Evolutionary conservation across 2,329 filamentous ascomycete genomes (phyloP).

Genomic region (Ophiocordyceps camponoti-saundersi): DNA sequence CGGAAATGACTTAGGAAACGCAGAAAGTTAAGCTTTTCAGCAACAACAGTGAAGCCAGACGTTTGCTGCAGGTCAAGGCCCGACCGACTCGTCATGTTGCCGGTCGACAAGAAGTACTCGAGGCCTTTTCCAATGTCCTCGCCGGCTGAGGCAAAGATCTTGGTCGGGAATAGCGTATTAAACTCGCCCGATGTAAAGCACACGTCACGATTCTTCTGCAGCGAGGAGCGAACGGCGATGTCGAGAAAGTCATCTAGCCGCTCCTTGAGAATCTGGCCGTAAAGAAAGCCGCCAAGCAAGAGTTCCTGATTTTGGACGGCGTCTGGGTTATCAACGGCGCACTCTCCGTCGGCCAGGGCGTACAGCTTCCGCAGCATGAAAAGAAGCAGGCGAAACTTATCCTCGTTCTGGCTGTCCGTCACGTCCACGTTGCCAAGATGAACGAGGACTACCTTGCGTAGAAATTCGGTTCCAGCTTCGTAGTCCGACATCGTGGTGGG

Average conservation of each 20-base stretch:
- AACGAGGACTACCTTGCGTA: conserved; percentile 77
- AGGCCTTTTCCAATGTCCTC: conserved; percentile 76
- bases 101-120: conserved; percentile 93
- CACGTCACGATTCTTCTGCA: conserved; percentile 40
- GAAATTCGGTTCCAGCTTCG: conserved; percentile 78
- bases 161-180: conserved; percentile 58
- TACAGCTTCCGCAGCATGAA: conserved; percentile 98
- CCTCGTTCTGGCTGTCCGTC: conserved; percentile 64
- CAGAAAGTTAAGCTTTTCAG: conserved; percentile 97
- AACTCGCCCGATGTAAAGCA: conserved; percentile 68
- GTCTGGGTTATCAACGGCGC: conserved; percentile 87
- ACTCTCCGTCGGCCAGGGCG: conserved; percentile 80
- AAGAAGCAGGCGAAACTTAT: conserved; percentile 87
- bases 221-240: conserved; percentile 28
- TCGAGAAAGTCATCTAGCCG: conserved; percentile 75
- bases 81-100: conserved; percentile 79
- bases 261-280: conserved; percentile 92
- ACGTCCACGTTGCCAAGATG: conserved; percentile 79
- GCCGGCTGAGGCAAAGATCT: conserved; percentile 66
- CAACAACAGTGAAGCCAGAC: conserved; percentile 89
- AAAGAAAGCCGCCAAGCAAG: conserved; percentile 80
- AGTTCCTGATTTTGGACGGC: conserved; percentile 94
- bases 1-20: conserved; percentile 98
- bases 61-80: conserved; percentile 89
- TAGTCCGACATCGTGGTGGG: conserved; percentile 73